These are phyloP conservation scores for Hirsutella minnesotensis DNA, from an alignment of 2,329 filamentous ascomycete genomes.

Conservation along the genomic window DNA sequence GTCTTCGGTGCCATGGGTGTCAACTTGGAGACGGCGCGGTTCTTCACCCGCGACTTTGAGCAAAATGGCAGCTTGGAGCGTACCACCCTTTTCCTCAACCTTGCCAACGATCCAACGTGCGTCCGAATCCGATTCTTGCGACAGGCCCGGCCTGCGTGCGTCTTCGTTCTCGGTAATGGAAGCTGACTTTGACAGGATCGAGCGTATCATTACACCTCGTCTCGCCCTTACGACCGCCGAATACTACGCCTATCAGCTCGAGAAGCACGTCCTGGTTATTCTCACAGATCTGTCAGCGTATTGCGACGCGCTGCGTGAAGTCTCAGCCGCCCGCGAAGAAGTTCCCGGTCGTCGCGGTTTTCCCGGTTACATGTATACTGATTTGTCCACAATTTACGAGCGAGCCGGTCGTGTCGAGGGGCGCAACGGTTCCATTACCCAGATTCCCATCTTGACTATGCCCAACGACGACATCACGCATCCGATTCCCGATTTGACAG, in stretches of 20 bases:
- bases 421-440: slow-evolving; percentile 95
- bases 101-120: slow-evolving; percentile 97
- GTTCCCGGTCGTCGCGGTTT: slow-evolving; percentile 98
- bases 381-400: slow-evolving; percentile 99
- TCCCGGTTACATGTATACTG: slow-evolving; percentile 99
- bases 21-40: slow-evolving; percentile 95
- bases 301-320: slow-evolving; percentile 97
- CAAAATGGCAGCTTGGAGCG: slow-evolving; percentile 98
- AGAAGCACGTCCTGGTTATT: slow-evolving; percentile 99
- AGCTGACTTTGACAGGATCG: slow-evolving; percentile 55
- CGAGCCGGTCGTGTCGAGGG: slow-evolving; percentile 95
- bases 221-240: slow-evolving; percentile 95
- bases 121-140: slow-evolving; percentile 25
- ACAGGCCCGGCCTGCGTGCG: too few relatives aligned
- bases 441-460: slow-evolving; percentile 98
- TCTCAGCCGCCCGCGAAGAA: slow-evolving; percentile 95
- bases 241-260: slow-evolving; percentile 98
- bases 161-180: neutral
- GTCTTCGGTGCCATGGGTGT: slow-evolving; percentile 99
- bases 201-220: slow-evolving; percentile 99
- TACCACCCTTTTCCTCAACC: slow-evolving; percentile 93
- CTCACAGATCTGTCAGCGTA: slow-evolving; percentile 96
- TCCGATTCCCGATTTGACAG: slow-evolving; percentile 95
- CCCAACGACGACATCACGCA: slow-evolving; percentile 99
- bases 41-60: slow-evolving; percentile 98